Percentiles rank a stretch among this genome's conserved stretches.
These are phyloP conservation scores for Malus fusca DNA, from an alignment of 306 rosid species.

Conservation along the genomic window DNA sequence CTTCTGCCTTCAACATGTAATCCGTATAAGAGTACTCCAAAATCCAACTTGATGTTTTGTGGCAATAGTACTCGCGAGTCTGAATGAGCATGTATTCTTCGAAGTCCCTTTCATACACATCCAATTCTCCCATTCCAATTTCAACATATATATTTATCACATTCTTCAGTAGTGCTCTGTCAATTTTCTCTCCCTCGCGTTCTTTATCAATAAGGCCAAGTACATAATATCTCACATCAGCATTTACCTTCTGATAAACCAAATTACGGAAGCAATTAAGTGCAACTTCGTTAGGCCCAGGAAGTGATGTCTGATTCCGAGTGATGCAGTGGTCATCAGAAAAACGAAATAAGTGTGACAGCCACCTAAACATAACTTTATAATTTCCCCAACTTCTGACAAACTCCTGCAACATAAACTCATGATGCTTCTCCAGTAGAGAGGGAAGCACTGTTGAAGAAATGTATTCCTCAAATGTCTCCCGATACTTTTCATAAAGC, in stretches of 20 bases:
- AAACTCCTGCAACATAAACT: slow-evolving; percentile 60
- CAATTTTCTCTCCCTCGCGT: slow-evolving; percentile 69
- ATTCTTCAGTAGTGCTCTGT: slow-evolving; percentile 49
- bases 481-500: slow-evolving; percentile 36
- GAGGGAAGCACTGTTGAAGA: slow-evolving; percentile 41
- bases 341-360: slow-evolving; percentile 27
- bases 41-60: slow-evolving; percentile 57
- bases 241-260: slow-evolving; percentile 24
- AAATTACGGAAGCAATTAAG: slow-evolving; percentile 24
- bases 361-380: slow-evolving; percentile 37
- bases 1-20: slow-evolving; percentile 48
- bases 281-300: slow-evolving; percentile 22
- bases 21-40: slow-evolving; percentile 43
- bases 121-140: slow-evolving; percentile 46
- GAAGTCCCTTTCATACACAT: slow-evolving; percentile 44
- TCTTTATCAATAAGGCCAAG: slow-evolving; percentile 51
- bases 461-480: slow-evolving; percentile 28
- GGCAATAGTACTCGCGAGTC: slow-evolving; percentile 43
- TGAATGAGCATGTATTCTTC: slow-evolving; percentile 47
- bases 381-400: slow-evolving; percentile 51
- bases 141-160: slow-evolving; percentile 52
- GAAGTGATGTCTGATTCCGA: slow-evolving; percentile 23
- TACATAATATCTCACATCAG: slow-evolving; percentile 34
- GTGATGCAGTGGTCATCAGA: slow-evolving; percentile 27
- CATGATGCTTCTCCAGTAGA: slow-evolving; percentile 52